Conservation (phyloP, 2,329 filamentous ascomycete species). For the Monilinia fructicola region DNA sequence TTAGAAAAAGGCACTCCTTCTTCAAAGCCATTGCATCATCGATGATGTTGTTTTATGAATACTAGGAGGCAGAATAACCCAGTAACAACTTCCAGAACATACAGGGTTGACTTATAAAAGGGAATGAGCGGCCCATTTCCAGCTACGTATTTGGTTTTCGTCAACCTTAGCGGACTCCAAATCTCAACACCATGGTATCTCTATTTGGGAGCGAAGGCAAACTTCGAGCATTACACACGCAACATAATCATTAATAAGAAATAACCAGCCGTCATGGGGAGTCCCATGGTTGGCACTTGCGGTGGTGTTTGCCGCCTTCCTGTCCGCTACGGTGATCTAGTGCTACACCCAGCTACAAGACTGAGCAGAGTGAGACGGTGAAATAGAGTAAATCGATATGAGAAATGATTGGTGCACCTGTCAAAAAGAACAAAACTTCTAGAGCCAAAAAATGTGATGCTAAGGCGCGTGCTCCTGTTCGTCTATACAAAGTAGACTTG, state of each 20-base stretch:
- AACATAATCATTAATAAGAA: not conserved
- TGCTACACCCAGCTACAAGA: not conserved
- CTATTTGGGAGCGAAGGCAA: not conserved
- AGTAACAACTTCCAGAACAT: not conserved
- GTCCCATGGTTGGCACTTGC: too few species aligned
- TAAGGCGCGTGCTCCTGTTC: not conserved
- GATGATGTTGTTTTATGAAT: not conserved
- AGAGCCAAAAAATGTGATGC: not conserved
- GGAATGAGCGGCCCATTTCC: not conserved
- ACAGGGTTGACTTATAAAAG: not conserved
- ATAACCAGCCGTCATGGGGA: not conserved
- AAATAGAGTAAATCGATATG: not conserved
- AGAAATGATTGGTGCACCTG: not conserved
- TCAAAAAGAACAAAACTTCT: not conserved
- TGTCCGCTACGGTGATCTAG: not conserved
- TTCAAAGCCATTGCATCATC: not conserved
- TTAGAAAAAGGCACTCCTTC: not conserved
- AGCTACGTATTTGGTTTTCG: not conserved
- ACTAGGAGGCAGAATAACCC: not conserved
- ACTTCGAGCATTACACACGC: not conserved
- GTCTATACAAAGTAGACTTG: not conserved
- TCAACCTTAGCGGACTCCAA: not conserved
- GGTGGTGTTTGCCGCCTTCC: not conserved
- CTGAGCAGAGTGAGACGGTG: not conserved
- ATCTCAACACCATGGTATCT: not conserved